Evolutionary conservation across 2,329 filamentous ascomycete species (phyloP).

Genomic region (Fusarium irregulare): DNA sequence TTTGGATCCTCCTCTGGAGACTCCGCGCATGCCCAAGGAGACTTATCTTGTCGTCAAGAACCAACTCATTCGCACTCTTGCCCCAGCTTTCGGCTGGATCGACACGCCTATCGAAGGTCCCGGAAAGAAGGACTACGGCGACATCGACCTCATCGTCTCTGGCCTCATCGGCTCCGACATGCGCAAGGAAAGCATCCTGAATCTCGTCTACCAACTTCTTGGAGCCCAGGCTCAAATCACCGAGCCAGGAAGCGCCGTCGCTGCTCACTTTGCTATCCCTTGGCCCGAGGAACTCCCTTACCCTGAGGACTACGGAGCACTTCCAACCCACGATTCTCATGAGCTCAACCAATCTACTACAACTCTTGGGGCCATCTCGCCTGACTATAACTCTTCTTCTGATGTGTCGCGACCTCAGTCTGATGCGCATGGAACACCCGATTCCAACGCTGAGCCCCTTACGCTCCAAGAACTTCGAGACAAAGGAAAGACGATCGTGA

Average conservation of each 20-base stretch:
- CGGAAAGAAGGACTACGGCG: constrained; percentile 74
- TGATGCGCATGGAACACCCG: background rate
- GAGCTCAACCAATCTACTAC: background rate
- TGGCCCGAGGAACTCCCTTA: constrained; percentile 55
- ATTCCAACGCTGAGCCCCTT: background rate
- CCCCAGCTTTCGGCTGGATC: constrained; percentile 61
- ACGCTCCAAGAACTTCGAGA: background rate
- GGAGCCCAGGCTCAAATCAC: constrained; percentile 56
- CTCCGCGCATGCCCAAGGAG: constrained; percentile 71
- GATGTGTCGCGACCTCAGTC: background rate
- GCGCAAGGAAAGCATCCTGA: constrained; percentile 47
- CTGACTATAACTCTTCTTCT: background rate
- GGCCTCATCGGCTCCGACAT: constrained; percentile 41
- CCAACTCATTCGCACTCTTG: constrained; percentile 59
- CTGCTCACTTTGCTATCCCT: constrained; percentile 65
- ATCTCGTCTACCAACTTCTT: constrained; percentile 50
- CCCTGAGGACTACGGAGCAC: background rate
- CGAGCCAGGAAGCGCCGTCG: constrained; percentile 35
- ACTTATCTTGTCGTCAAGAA: constrained; percentile 67
- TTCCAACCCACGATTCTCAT: background rate
- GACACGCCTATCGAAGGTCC: constrained; percentile 75
- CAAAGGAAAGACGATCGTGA: constrained; percentile 1
- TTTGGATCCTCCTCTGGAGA: constrained; percentile 61
- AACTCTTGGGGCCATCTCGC: background rate
- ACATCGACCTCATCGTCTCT: constrained; percentile 76